Conservation (phyloP, 257 asterid genomes). For the Nicotiana paniculata region DNA sequence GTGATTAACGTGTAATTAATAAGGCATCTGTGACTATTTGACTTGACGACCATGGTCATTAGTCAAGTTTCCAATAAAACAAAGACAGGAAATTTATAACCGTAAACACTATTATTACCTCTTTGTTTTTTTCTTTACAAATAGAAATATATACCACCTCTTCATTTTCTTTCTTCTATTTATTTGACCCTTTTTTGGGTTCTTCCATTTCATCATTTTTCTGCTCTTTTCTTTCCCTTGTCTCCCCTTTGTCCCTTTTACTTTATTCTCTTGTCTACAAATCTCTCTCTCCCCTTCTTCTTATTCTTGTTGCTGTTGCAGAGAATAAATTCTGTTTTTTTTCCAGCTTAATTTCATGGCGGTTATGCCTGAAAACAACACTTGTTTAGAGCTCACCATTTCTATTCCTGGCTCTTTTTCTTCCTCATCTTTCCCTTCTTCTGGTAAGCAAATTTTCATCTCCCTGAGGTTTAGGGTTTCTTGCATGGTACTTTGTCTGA, state of each 20-base stretch:
- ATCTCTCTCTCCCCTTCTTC: conserved; percentile 7
- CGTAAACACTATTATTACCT: not conserved
- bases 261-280: conserved; percentile 25
- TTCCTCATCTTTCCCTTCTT: conserved; percentile 39
- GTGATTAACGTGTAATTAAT: conserved; percentile 23
- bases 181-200: conserved; percentile 30
- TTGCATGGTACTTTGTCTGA: not conserved
- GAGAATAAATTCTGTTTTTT: not conserved
- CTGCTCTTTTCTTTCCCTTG: conserved; percentile 7
- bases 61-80: conserved; percentile 24
- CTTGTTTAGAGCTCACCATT: conserved; percentile 54
- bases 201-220: conserved; percentile 15
- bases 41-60: conserved; percentile 28
- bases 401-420: conserved; percentile 64
- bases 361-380: conserved; percentile 20
- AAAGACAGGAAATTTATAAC: conserved; percentile 4
- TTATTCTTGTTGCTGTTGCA: not conserved
- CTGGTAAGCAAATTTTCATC: conserved; percentile 31
- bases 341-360: conserved; percentile 26
- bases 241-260: conserved; percentile 18
- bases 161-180: conserved; percentile 9
- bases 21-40: conserved; percentile 17
- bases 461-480: conserved; percentile 1
- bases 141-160: conserved; percentile 9
- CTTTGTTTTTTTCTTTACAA: not conserved